Evolutionary conservation across 2,329 filamentous ascomycete species (phyloP).

Genomic region (Madurella mycetomatis): DNA sequence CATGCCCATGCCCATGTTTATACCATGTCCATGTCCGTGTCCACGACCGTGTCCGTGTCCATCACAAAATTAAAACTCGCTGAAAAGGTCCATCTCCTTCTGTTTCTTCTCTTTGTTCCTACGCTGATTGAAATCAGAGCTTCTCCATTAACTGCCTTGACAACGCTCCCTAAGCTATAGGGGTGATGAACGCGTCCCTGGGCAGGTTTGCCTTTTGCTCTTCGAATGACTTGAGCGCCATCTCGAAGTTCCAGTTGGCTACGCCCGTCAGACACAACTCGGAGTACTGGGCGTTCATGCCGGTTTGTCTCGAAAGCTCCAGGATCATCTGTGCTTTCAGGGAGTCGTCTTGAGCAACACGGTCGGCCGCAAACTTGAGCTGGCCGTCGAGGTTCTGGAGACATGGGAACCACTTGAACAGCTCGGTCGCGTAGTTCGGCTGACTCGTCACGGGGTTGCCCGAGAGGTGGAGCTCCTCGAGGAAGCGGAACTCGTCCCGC

Average conservation of each 20-base stretch:
- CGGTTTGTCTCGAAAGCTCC: constrained; percentile 71
- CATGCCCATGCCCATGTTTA: background rate
- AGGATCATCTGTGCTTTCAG: constrained; percentile 64
- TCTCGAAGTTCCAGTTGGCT: constrained; percentile 73
- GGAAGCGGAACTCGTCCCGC: constrained; percentile 70
- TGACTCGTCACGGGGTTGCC: constrained; percentile 68
- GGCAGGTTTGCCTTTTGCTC: constrained; percentile 60
- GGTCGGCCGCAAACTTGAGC: constrained; percentile 49
- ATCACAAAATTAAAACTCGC: background rate
- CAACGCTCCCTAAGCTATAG: constrained; percentile 4
- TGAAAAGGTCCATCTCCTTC: background rate
- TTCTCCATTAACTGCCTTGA: too few species aligned
- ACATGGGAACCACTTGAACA: constrained; percentile 78
- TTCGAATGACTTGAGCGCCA: constrained; percentile 70
- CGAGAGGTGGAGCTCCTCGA: constrained; percentile 76
- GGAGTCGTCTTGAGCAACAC: constrained; percentile 40
- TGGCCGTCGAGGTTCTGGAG: constrained; percentile 72
- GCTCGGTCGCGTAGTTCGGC: constrained; percentile 60
- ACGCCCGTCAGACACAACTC: constrained; percentile 70
- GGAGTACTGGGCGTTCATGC: constrained; percentile 75
- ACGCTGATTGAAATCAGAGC: too few species aligned
- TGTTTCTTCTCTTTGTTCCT: background rate
- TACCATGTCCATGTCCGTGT: too few species aligned
- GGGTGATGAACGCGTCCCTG: constrained; percentile 11
- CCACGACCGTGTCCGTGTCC: too few species aligned